Percentiles rank a stretch among this genome's conserved stretches.
phyloP scores from a whole-genome alignment of 106 monocot genomes.

The Chionographis japonica region DNA sequence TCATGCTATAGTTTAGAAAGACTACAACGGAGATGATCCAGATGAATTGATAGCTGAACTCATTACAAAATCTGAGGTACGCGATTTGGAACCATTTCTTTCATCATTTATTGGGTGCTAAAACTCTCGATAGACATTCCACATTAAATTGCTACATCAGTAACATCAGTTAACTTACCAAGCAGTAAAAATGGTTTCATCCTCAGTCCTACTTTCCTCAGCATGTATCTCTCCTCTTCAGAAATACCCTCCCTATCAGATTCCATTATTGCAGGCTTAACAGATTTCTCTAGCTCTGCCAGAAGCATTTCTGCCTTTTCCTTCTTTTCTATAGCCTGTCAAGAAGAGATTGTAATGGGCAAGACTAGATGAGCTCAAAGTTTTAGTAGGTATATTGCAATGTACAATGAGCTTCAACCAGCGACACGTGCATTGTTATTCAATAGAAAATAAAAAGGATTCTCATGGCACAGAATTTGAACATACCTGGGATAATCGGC shows the following conservation, averaged over 20 bases:
- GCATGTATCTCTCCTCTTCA: conserved; percentile 97
- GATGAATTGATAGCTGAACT: too few relatives aligned
- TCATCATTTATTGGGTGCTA: too few relatives aligned
- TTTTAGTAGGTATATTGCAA: too few relatives aligned
- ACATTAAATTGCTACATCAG: neutral
- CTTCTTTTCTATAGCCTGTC: conserved; percentile 63
- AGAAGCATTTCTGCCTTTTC: conserved; percentile 75
- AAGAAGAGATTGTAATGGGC: conserved; percentile 1
- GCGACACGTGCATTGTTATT: neutral
- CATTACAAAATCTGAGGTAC: too few relatives aligned
- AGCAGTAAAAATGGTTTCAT: conserved; percentile 86
- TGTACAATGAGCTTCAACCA: neutral
- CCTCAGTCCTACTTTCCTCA: conserved; percentile 82
- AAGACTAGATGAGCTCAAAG: neutral
- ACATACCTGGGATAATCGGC: conserved; percentile 46
- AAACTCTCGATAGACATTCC: too few relatives aligned
- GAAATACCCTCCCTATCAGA: conserved; percentile 72
- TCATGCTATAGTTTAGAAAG: too few relatives aligned
- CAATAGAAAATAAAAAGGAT: neutral
- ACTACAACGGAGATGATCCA: too few relatives aligned
- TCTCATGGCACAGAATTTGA: neutral
- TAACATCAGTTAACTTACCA: conserved; percentile 42
- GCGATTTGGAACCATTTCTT: too few relatives aligned
- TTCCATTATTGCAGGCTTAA: conserved; percentile 30
- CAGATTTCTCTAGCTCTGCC: conserved; percentile 43